These are phyloP conservation scores for Aspergillus versicolor DNA, from an alignment of 2,329 filamentous ascomycete genomes.

Conservation along the genomic window DNA sequence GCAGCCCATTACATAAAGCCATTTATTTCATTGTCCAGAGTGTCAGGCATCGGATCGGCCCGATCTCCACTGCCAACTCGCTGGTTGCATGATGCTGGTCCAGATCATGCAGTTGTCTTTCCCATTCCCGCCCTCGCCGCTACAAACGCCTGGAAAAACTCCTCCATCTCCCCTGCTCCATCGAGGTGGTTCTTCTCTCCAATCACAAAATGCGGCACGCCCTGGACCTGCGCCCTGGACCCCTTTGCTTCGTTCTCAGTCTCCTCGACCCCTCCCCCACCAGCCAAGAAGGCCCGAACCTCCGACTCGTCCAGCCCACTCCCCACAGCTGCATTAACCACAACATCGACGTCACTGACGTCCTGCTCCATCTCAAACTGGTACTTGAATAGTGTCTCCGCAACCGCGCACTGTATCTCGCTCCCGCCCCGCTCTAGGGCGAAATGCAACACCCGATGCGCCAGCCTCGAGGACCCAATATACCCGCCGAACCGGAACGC, in stretches of 20 bases:
- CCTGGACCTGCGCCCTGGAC: conserved; percentile 5
- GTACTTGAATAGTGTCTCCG: conserved; percentile 17
- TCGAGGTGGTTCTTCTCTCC: conserved; percentile 11
- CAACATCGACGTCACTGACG: conserved; percentile 12
- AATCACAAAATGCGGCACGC: conserved; percentile 22
- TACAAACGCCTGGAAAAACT: conserved; percentile 20
- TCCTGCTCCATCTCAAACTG: conserved; percentile 23
- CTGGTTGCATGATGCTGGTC: too few relatives aligned
- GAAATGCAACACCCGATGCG: conserved; percentile 18
- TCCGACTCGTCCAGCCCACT: conserved; percentile 9
- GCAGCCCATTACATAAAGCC: too few relatives aligned
- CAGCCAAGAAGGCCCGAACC: conserved; percentile 14
- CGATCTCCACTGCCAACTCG: too few relatives aligned
- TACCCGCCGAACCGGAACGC: conserved; percentile 19
- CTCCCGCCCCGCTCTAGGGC: not conserved
- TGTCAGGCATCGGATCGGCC: too few relatives aligned
- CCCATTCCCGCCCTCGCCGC: not conserved
- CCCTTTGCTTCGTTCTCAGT: conserved; percentile 13
- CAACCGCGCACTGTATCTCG: conserved; percentile 6
- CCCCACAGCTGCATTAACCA: conserved; percentile 12
- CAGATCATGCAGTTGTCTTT: not conserved
- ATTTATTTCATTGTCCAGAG: too few relatives aligned
- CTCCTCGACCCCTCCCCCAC: conserved; percentile 9
- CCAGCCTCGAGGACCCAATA: conserved; percentile 20
- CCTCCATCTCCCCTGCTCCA: conserved; percentile 18